Base-by-base conservation (phyloP, 306 rosid species). In the Dryas drummondii region DNA sequence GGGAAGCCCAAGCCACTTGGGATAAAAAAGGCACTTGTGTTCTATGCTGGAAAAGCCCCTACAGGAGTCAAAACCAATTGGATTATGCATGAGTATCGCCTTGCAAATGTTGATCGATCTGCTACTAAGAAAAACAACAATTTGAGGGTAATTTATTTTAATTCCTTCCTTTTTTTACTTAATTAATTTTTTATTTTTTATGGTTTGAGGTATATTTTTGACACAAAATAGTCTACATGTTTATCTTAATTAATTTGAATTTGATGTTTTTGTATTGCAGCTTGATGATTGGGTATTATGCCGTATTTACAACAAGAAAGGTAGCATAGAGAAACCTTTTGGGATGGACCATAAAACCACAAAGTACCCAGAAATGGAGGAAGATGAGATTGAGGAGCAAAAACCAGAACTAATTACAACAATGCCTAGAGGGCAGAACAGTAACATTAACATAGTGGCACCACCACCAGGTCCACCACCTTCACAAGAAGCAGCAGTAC, bases 1-100 rank as follows among this genome's bases (percentile, higher is more conserved):
- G 96, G 98, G 14, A 88, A 87, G 68, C 94, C 96, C 9, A 91
- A 90, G 66, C 6, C 97, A 0, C 85, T 91, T 13, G 98, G 98
- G 32, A 94, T 94, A 0, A 94, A 94, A 72, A 94, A 94, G 78
- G 97, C 98, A 0, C 89, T 94, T 0, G 98, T 94, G 0, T 94
- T 94, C 78, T 94, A 94, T 55, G 90, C 94, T 0, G 98, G 98
- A 0, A 94, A 94, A 81, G 97, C 98, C 4, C 97, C 98, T 0
- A 83, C 52, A 55, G 98, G 98, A 1, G 55, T 90, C n/a, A 94
- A 94, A 53, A 94, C 98, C 55, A 94, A 94, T 60, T 94, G 98
- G 98, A 94, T 94, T 65, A 94, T 94, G 99, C 99, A 94, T 7
- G 99, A 94, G 73, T 94, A 94, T 75, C 97, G 99, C 40, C 93